Percentiles rank a stretch among this genome's conserved stretches.
These are phyloP conservation scores for Cyclanthera cordifolia DNA, from an alignment of 306 rosid genomes.

Conservation along the genomic window DNA sequence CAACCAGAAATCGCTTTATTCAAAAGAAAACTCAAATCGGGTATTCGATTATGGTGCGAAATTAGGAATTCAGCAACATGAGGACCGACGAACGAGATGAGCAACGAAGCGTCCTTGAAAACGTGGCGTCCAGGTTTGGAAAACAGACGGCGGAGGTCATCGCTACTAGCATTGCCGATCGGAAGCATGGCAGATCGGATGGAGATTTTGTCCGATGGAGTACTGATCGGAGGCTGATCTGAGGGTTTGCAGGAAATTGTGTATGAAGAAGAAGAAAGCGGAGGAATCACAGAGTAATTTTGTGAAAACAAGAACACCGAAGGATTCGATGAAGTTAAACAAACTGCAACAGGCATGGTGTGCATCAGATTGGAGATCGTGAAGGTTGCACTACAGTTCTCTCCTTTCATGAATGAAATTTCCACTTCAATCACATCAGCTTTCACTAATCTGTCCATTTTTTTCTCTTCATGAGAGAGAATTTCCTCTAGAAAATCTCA, in stretches of 20 bases:
- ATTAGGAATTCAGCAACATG: conserved; percentile 41
- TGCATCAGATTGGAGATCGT: conserved; percentile 73
- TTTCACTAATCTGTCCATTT: conserved; percentile 81
- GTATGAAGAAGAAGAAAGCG: conserved; percentile 56
- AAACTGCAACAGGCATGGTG: conserved; percentile 88
- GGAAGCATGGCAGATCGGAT: conserved; percentile 69
- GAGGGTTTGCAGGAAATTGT: conserved; percentile 30
- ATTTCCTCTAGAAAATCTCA: conserved; percentile 6
- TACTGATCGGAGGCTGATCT: conserved; percentile 37
- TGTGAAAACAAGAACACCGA: conserved; percentile 37
- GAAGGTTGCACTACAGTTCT: conserved; percentile 50
- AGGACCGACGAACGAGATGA: conserved; percentile 52
- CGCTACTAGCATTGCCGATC: conserved; percentile 51
- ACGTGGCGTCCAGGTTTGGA: conserved; percentile 57
- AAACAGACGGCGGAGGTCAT: conserved; percentile 58
- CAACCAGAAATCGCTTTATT: conserved; percentile 45
- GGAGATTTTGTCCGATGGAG: conserved; percentile 38
- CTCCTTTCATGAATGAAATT: conserved; percentile 35
- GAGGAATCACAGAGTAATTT: conserved; percentile 48
- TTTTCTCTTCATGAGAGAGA: background rate
- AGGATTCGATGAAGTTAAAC: conserved; percentile 59
- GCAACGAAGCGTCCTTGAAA: conserved; percentile 62
- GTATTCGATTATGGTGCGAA: conserved; percentile 17
- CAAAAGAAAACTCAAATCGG: conserved; percentile 18
- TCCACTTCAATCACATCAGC: conserved; percentile 61